Evolutionary conservation across 148 eudicot genomes (phyloP), one percentile per base, ranked within the genome.

Genomic region (Cornus florida): DNA sequence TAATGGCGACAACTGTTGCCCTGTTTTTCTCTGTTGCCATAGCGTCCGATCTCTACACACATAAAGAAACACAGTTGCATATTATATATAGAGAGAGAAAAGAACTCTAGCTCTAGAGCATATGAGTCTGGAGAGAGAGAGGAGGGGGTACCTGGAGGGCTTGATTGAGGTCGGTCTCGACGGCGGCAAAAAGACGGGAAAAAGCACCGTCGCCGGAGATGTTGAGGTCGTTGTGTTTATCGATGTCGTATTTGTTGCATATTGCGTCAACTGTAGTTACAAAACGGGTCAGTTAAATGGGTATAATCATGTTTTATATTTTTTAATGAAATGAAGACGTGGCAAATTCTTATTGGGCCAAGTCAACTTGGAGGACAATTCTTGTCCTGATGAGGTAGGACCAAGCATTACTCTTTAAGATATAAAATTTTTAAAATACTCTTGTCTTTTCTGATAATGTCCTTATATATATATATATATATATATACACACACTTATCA

Each of bases 241-340:
- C 97, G 71, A 90, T 80, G 39, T 91, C 94, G 75, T 93, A 91
- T 79, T 89, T 93, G 38, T 92, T 85, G 86, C 97, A 92, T n/a
- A 90, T 92, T 2, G 80, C 70, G 59, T 92, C 91, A 5, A 88
- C 88, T 75, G 93, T 74, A 41, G 92, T 87, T 50, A 83, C 8
- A 92, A 64, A 31, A 90, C 95, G 20, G 28, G 28, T 28, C 1
- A 28, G 28, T 28, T 28, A 28, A 28, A 28, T 28, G 28, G 28
- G 28, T 28, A 1, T 28, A 28, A 28, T 1, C 28, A 28, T 28
- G 28, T 28, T 28, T 28, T 28, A 28, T 28, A 28, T 0, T 28
- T 28, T 28, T 28, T 28, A 28, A 28, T 28, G 1, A 1, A 28
- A 28, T 0, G 1, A 1, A 28, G 28, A 28, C 28, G 1, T 28